These are phyloP conservation scores for Zalaria sp. DNA, from an alignment of 2,329 filamentous ascomycete genomes.

Conservation along the genomic window DNA sequence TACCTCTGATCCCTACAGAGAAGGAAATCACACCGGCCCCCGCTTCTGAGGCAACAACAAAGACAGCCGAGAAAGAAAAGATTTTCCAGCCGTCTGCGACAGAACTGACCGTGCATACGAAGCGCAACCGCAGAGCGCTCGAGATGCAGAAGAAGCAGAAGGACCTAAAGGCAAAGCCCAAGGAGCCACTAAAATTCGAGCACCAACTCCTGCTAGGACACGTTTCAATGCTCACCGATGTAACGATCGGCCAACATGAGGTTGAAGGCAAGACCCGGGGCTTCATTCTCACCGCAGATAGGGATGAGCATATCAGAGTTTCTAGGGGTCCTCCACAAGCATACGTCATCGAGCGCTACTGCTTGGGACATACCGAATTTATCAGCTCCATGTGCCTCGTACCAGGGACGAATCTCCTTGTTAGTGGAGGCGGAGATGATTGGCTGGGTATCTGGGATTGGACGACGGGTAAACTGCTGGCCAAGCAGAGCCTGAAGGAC, in stretches of 20 bases:
- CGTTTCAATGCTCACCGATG: constrained; percentile 82
- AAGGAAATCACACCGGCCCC: constrained; percentile 17
- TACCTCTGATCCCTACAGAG: constrained; percentile 49
- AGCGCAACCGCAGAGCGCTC: constrained; percentile 43
- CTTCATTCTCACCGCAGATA: constrained; percentile 54
- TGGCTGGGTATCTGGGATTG: constrained; percentile 75
- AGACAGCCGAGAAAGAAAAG: constrained; percentile 13
- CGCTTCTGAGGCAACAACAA: constrained; percentile 1
- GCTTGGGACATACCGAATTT: constrained; percentile 77
- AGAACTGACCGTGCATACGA: constrained; percentile 46
- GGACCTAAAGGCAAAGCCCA: constrained; percentile 25
- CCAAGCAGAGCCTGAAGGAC: constrained; percentile 35
- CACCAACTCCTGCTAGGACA: constrained; percentile 75
- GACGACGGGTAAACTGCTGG: constrained; percentile 41
- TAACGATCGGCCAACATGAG: constrained; percentile 41
- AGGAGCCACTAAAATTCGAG: constrained; percentile 46
- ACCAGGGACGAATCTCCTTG: constrained; percentile 47
- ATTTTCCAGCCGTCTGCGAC: constrained; percentile 39
- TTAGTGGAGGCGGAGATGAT: constrained; percentile 80
- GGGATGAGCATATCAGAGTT: constrained; percentile 76
- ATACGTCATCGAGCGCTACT: constrained; percentile 80
- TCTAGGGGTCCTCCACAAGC: constrained; percentile 70
- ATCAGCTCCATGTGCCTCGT: constrained; percentile 58
- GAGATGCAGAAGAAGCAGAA: constrained; percentile 40
- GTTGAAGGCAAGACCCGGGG: constrained; percentile 30